A percentile compares a stretch with the other conserved stretches of the same genome.
phyloP scores from a whole-genome alignment of 1,139 yeast genomes.

The Suhomyces chickasaworum region DNA sequence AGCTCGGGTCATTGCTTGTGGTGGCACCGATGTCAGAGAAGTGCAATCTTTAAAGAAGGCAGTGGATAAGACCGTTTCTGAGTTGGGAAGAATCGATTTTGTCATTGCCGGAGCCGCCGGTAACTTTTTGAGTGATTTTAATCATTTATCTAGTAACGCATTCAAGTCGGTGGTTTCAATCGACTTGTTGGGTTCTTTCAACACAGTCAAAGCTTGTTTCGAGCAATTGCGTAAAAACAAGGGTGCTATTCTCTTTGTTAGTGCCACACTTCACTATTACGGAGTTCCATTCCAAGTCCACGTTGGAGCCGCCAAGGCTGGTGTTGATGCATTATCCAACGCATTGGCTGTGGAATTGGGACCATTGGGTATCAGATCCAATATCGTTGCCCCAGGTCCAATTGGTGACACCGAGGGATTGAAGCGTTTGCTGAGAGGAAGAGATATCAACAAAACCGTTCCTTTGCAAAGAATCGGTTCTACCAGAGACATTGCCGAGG shows the following conservation, averaged over 20 bases:
- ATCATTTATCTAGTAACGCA: conserved; percentile 30
- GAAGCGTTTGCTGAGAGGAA: conserved; percentile 50
- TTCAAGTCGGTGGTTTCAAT: conserved; percentile 36
- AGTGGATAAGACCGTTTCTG: conserved; percentile 25
- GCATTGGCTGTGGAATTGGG: conserved; percentile 88
- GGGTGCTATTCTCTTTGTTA: conserved; percentile 29
- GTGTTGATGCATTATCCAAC: conserved; percentile 84
- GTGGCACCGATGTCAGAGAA: conserved; percentile 27
- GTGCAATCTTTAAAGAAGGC: conserved; percentile 24
- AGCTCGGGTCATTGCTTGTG: conserved; percentile 24
- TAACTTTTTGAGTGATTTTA: conserved; percentile 30
- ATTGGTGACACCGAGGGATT: conserved; percentile 83
- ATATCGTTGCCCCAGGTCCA: conserved; percentile 87
- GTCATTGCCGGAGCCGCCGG: conserved; percentile 35
- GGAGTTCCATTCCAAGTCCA: conserved; percentile 87
- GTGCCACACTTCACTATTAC: conserved; percentile 81
- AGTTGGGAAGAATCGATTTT: conserved; percentile 30
- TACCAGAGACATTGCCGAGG: conserved; percentile 81
- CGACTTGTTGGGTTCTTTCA: conserved; percentile 82
- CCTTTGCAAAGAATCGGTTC: conserved; percentile 81
- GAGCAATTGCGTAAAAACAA: conserved; percentile 27
- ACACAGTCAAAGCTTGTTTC: conserved; percentile 63
- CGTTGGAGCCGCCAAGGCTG: conserved; percentile 94
- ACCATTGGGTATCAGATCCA: conserved; percentile 78
- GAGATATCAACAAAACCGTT: conserved; percentile 41